phyloP scores from a whole-genome alignment of 306 rosid species.

The Cicer arietinum region DNA sequence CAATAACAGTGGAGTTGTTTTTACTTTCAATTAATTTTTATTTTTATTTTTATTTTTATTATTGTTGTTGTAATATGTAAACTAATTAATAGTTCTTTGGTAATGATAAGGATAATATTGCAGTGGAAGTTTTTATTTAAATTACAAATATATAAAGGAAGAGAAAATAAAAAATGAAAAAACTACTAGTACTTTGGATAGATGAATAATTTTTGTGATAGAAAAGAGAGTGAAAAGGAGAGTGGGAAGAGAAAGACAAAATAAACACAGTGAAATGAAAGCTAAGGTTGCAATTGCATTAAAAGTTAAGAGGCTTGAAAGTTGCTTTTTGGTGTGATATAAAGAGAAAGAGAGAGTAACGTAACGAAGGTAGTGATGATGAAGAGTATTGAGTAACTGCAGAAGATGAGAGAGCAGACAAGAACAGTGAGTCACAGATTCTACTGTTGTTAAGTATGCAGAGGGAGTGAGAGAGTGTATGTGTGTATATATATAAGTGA shows the following conservation, averaged over 20 bases:
- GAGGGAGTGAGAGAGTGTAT: not conserved
- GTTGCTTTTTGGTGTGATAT: not conserved
- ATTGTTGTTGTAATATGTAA: not conserved
- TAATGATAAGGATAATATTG: too few relatives aligned
- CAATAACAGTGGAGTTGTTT: not conserved
- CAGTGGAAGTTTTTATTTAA: too few relatives aligned
- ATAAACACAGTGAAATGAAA: conserved; percentile 44
- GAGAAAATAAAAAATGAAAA: too few relatives aligned
- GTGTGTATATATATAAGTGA: not conserved
- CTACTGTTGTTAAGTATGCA: conserved; percentile 45
- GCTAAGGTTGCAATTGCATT: conserved; percentile 48
- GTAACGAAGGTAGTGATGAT: conserved; percentile 38
- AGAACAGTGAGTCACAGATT: conserved; percentile 49
- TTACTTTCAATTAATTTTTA: conserved; percentile 25
- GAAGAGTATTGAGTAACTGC: conserved; percentile 48
- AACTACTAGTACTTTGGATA: conserved; percentile 14
- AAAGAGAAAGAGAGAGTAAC: conserved; percentile 28
- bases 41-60: not conserved
- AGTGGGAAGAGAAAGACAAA: conserved; percentile 56
- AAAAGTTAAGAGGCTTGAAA: conserved; percentile 38
- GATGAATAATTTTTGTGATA: not conserved
- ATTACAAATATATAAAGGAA: too few relatives aligned
- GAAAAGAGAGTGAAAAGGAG: conserved; percentile 36
- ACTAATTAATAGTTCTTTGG: too few relatives aligned
- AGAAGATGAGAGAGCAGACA: conserved; percentile 49